Evolutionary conservation across 306 rosid species (phyloP), one percentile per base, ranked within the genome.

Genomic region (Pyrus communis): DNA sequence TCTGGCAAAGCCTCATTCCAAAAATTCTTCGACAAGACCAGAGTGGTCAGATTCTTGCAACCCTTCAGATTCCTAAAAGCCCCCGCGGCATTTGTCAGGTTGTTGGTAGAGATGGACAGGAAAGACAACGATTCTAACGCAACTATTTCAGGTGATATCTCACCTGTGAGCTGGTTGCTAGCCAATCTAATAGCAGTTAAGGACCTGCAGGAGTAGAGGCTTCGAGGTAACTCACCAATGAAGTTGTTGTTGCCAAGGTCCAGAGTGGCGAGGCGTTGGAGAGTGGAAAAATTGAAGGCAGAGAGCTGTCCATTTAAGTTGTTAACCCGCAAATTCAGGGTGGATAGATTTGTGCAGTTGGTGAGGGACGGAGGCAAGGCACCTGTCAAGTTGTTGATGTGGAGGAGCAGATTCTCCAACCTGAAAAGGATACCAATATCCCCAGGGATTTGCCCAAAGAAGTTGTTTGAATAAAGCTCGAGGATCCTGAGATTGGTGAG

Each of bases 191-290:
- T 65, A 18, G 97, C 99, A 63, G 80, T 78, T 49, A 95, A 87
- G 68, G 93, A 87, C 85, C 79, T 87, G 82, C 99, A 95, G 4
- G 86, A 80, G 86, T 89, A 95, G 77, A 95, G 96, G 77, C 86
- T 88, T 38, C 81, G 69, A 12, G 97, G 99, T 25, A 95, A 77
- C 81, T 70, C 68, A 80, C 99, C 97, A 4, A 81, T 81, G 59
- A 95, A 92, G 15, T 55, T 58, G 79, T 95, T 95, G 81, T 90
- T 81, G 69, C 97, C 92, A 64, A 95, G 97, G 80, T 95, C 99
- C 67, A 95, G 88, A 28, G 85, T 90, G 22, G 75, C 58, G 13
- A 95, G 97, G 73, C 59, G 54, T 17, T 67, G 80, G 58, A 95
- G 78, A 11, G 72, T 66, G 0, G 97, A 92, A 90, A 95, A 95